Evolutionary conservation across 441 rosid species (phyloP), one percentile per base, ranked within the genome.

Genomic region (Jatropha podagrica): DNA sequence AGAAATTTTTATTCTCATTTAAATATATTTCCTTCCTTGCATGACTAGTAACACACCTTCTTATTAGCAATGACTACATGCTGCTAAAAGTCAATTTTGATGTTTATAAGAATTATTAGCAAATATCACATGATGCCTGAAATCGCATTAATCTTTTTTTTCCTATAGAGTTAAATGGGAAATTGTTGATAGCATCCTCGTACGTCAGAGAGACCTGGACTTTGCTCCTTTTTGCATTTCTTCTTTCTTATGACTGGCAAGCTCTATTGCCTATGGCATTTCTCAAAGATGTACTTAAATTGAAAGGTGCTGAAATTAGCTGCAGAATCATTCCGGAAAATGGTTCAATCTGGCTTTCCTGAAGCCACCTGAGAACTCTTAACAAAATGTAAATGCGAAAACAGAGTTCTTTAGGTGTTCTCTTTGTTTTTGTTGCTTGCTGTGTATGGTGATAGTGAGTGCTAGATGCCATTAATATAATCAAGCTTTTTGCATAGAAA

Each of bases 351-450:
- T 49, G 55, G 59, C 62, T 62, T 61, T 46, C 37, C 26, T 37
- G 0, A 10, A 72, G 55, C 58, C 5, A 12, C 62, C 62, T 49
- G 68, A 61, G 74, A 68, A 69, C 68, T 62, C 60, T 7, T 41
- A 44, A 23, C 41, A 37, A 68, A 68, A 38, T 76, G 78, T 76
- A 76, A 68, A 75, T 75, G 62, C 37, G 63, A 4, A 52, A 74
- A 54, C 12, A 44, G 65, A 69, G 74, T 69, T 76, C 63, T 49
- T 46, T 12, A 37, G 69, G 76, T 52, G 37, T 15, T 46, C 20
- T 68, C 26, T 56, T 56, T 56, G 23, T 56, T 48, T 49, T 49
- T 26, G 27, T 38, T 51, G 2, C 44, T 7, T 54, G 20, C 18
- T 44, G 0, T 68, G 0, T 51, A 46, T 23, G 2, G 4, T 7